Evolutionary conservation across 208 protist species (phyloP).

Genomic region (Leishmania amazonensis): DNA sequence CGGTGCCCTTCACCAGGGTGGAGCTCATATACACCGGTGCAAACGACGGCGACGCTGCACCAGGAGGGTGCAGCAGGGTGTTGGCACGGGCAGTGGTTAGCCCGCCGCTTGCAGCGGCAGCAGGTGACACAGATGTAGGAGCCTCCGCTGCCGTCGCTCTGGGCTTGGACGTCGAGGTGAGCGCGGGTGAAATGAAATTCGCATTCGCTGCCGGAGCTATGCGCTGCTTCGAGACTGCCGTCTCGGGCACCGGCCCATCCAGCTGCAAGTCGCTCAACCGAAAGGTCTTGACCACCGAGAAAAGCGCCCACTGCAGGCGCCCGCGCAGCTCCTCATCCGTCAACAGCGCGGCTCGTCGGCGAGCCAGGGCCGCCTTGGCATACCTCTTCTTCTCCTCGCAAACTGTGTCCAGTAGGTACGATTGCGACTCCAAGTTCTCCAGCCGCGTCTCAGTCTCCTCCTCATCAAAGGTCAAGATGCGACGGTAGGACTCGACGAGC

Average conservation of each 20-base stretch:
- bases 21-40: constrained; percentile 76
- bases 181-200: not conserved
- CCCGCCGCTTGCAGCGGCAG: not conserved
- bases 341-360: constrained; percentile 78
- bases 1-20: constrained; percentile 41
- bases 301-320: constrained; percentile 80
- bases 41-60: constrained; percentile 34
- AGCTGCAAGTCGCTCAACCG: constrained; percentile 69
- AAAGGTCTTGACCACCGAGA: constrained; percentile 79
- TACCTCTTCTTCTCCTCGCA: constrained; percentile 80
- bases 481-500: constrained; percentile 80
- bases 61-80: constrained; percentile 31
- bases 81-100: constrained; percentile 1
- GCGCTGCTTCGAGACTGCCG: constrained; percentile 40
- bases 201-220: not conserved
- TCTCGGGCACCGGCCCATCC: constrained; percentile 70
- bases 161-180: not conserved
- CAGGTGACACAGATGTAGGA: not conserved
- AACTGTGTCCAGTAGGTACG: constrained; percentile 61
- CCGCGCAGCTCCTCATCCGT: constrained; percentile 87
- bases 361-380: constrained; percentile 70
- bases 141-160: not conserved
- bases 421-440: constrained; percentile 47
- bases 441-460: constrained; percentile 82
- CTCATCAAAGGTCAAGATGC: constrained; percentile 60